phyloP scores from a whole-genome alignment of 441 rosid species.

The Geranium incanum region DNA sequence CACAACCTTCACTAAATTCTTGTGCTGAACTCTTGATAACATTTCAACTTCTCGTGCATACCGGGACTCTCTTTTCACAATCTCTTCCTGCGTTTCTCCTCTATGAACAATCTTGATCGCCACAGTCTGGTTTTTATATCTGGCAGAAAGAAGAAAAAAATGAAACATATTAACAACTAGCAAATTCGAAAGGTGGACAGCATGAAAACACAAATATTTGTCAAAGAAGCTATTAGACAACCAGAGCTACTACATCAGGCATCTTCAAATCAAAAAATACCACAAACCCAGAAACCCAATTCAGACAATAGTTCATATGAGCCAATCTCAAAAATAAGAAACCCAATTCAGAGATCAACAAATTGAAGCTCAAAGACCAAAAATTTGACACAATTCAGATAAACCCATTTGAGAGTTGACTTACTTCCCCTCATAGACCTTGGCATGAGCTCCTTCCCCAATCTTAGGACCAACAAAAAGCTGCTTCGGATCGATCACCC shows the following conservation, averaged over 20 bases:
- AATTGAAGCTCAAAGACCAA: neutral
- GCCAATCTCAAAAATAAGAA: neutral
- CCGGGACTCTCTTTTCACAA: constrained; percentile 62
- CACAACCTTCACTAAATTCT: constrained; percentile 79
- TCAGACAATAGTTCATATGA: neutral
- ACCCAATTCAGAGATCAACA: neutral
- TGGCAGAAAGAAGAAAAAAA: constrained; percentile 15
- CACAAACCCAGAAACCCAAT: neutral
- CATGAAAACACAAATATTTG: neutral
- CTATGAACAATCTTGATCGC: constrained; percentile 70
- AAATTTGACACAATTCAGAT: neutral
- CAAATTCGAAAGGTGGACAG: neutral
- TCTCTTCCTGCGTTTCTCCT: constrained; percentile 80
- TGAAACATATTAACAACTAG: too few species aligned
- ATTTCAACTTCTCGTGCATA: constrained; percentile 84
- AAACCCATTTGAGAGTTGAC: constrained; percentile 16
- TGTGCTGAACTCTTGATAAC: constrained; percentile 89
- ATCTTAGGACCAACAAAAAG: constrained; percentile 60
- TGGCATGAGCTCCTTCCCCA: constrained; percentile 71
- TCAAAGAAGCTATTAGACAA: too few species aligned
- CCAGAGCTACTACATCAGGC: neutral
- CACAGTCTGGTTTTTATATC: constrained; percentile 75
- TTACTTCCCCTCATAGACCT: constrained; percentile 70
- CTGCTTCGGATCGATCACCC: constrained; percentile 57
- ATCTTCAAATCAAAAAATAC: neutral